Evolutionary conservation across 768 basidiomycete genomes (phyloP).

Genomic region (Phylloporus arenicola): DNA sequence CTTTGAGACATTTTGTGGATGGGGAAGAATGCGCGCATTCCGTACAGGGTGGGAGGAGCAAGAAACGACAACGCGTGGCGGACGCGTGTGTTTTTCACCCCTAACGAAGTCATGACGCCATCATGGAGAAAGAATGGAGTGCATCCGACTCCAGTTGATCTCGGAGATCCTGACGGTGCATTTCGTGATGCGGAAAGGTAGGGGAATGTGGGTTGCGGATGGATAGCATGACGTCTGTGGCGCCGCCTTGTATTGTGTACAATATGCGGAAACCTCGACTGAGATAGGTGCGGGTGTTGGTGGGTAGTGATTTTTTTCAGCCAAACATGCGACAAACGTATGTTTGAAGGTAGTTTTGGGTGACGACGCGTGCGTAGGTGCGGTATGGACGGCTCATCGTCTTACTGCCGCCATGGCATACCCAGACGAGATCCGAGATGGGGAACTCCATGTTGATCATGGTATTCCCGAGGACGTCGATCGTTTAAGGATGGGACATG

Average conservation of each 20-base stretch:
- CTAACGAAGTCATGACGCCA: slow-evolving; percentile 19
- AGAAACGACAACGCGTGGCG: slow-evolving; percentile 13
- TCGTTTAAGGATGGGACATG: background rate
- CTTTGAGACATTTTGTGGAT: slow-evolving; percentile 5
- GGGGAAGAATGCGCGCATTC: background rate
- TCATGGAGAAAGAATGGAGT: background rate
- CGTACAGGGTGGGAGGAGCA: background rate
- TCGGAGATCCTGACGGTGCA: slow-evolving; percentile 9
- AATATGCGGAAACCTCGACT: slow-evolving; percentile 4
- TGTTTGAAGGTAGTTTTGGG: background rate
- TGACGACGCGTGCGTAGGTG: background rate
- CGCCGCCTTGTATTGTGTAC: background rate
- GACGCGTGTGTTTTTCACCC: slow-evolving; percentile 15
- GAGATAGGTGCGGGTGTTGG: background rate
- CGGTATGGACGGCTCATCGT: background rate
- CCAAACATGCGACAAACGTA: slow-evolving; percentile 17
- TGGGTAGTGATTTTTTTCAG: background rate
- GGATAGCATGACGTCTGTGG: slow-evolving; percentile 15
- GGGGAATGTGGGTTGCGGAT: slow-evolving; percentile 16
- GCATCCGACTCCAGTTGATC: slow-evolving; percentile 5
- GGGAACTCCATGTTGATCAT: slow-evolving; percentile 7
- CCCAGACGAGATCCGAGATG: slow-evolving; percentile 12
- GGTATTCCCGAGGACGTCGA: background rate
- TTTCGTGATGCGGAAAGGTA: slow-evolving; percentile 13
- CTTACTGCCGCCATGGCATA: background rate